phyloP scores from a whole-genome alignment of 73 alveolate species.

The Paramecium caudatum region DNA sequence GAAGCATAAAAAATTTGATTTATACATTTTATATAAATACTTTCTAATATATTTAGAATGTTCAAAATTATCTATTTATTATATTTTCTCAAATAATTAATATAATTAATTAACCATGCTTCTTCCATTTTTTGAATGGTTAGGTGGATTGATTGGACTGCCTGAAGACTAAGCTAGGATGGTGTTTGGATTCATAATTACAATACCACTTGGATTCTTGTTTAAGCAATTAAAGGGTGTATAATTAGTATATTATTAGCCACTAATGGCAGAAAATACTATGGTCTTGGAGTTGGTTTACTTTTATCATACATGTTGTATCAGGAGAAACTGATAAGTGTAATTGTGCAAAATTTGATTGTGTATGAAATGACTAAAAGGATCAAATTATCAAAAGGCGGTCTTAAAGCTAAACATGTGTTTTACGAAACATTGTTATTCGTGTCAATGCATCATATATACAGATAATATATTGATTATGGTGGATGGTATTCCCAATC shows the following conservation, averaged over 20 bases:
- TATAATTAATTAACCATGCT: not conserved
- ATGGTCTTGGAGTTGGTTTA: conserved; percentile 23
- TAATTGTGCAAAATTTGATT: conserved; percentile 2
- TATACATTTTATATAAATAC: too few species aligned
- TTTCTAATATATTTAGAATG: too few species aligned
- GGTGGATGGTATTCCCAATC: conserved; percentile 71
- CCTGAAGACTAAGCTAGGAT: conserved; percentile 52
- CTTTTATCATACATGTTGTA: not conserved
- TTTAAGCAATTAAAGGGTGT: conserved; percentile 25
- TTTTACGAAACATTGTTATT: conserved; percentile 30
- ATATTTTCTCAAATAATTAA: too few species aligned
- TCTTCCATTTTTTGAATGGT: conserved; percentile 35
- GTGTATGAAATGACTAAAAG: conserved; percentile 40
- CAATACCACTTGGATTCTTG: conserved; percentile 36
- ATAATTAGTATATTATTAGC: not conserved
- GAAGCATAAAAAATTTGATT: too few species aligned
- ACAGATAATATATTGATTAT: conserved; percentile 72
- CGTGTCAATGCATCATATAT: conserved; percentile 70
- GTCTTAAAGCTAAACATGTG: conserved; percentile 43
- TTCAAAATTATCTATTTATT: too few species aligned
- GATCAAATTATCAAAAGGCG: conserved; percentile 12
- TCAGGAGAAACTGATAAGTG: conserved; percentile 1
- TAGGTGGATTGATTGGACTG: not conserved
- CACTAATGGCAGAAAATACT: not conserved
- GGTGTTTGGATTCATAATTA: conserved; percentile 57